Base-by-base conservation (phyloP, 2,329 filamentous ascomycete genomes). In the Aspergillus phoenicis region DNA sequence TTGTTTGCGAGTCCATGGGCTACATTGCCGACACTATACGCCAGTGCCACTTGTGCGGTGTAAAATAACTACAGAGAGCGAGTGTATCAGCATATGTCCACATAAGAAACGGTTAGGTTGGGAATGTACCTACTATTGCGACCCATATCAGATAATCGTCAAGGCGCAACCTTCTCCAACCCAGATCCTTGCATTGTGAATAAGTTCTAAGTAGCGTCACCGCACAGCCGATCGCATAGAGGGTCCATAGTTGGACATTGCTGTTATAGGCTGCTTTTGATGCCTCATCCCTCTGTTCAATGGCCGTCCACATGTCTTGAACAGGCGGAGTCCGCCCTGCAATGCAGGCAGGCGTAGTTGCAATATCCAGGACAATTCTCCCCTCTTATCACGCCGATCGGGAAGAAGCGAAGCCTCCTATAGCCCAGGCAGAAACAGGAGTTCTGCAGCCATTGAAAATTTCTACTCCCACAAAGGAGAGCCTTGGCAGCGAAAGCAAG, bases 141-240 rank as follows among this genome's bases (percentile, higher is more conserved):
- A 84, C 26, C 63, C 81, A 74, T 68, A 85, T 83, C 15, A 87
- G 68, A 62, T 83, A 85, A 62, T 88, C 85, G 64, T 60, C 85
- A 80, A 11, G 80, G 77, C 17, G 68, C 43, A 74, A 49, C 62
- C 70, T 59, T 53, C 64, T 66, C n/a, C 64, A 63, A 3, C 71
- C 71, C 6, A 65, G 64, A 6, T 64, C 55, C 39, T 43, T 62
- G 8, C 58, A 39, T 47, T 65, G 64, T 5, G 69, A 45, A 24
- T 80, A 83, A 5, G 80, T 80, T 48, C 85, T 65, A 39, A 73
- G 63, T 8, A 72, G 36, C 15, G 70, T 72, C 22, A 66, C 61
- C 3, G 65, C 54, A 60, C 70, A 59, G 6, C 64, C 70, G 48
- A 71, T 47, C n/a, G 64, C 36, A 57, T 70, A 71, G n/a, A 71